Conservation (phyloP, 1,139 yeast genomes). For the Lodderomyces pseudojiufengensis region DNA sequence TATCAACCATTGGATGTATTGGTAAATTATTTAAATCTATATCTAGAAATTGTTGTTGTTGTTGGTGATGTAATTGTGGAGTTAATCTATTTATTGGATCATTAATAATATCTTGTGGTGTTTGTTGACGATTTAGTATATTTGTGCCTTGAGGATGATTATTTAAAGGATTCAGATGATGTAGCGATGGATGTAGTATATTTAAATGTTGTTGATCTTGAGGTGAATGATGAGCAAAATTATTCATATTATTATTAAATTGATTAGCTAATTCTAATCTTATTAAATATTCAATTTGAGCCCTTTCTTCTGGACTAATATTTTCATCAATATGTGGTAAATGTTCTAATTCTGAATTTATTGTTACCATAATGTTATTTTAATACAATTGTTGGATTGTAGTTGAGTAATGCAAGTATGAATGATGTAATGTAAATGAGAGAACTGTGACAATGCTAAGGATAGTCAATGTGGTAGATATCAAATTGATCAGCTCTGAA, state of each 20-base stretch:
- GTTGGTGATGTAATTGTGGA: slow-evolving; percentile 3
- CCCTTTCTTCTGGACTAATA: slow-evolving; percentile 30
- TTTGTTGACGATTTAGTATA: neutral
- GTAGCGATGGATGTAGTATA: slow-evolving; percentile 1
- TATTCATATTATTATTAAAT: slow-evolving; percentile 13
- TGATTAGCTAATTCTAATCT: slow-evolving; percentile 23
- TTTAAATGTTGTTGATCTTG: slow-evolving; percentile 6
- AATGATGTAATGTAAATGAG: too few species aligned
- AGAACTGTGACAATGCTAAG: too few species aligned
- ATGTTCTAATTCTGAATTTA: slow-evolving; percentile 30
- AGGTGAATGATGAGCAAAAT: slow-evolving; percentile 7
- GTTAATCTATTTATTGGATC: neutral
- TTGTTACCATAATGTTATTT: slow-evolving; percentile 21
- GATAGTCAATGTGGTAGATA: too few species aligned
- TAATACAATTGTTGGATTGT: neutral
- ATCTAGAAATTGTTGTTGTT: slow-evolving; percentile 5
- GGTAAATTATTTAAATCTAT: slow-evolving; percentile 1
- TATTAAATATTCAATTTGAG: slow-evolving; percentile 33
- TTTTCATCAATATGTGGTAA: slow-evolving; percentile 31
- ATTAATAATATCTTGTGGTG: neutral
- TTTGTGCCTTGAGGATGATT: neutral
- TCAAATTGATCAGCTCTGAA: too few species aligned
- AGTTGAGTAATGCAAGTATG: too few species aligned
- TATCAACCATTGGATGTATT: slow-evolving; percentile 30
- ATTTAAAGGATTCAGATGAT: neutral